Evolutionary conservation across 2,329 filamentous ascomycete species (phyloP).

Genomic region (Neodidymelliopsis sp.): DNA sequence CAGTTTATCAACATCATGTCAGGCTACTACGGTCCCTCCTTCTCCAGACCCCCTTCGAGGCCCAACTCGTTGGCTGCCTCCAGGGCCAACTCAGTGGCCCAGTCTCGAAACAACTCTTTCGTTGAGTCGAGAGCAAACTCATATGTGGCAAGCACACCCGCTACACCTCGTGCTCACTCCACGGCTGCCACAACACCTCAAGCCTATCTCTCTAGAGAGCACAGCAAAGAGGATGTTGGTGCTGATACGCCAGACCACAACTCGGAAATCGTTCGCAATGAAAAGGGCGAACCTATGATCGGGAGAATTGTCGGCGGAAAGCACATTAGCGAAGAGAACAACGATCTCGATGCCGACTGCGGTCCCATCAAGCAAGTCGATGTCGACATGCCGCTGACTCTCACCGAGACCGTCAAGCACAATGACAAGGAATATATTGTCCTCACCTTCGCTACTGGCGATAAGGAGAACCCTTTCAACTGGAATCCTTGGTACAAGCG

Average conservation of each 20-base stretch:
- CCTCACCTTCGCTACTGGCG: slow-evolving; percentile 35
- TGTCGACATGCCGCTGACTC: slow-evolving; percentile 37
- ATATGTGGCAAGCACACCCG: slow-evolving; percentile 12
- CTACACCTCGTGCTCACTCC: slow-evolving; percentile 17
- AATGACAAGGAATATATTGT: slow-evolving; percentile 37
- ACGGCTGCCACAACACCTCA: slow-evolving; percentile 19
- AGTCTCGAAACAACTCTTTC: slow-evolving; percentile 13
- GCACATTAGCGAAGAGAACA: slow-evolving; percentile 27
- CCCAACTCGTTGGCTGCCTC: slow-evolving; percentile 18
- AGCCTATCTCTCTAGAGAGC: slow-evolving; percentile 16
- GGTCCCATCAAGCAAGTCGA: slow-evolving; percentile 35
- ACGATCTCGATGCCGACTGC: slow-evolving; percentile 35
- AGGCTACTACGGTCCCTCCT: slow-evolving; percentile 20
- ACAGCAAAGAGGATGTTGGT: slow-evolving; percentile 11
- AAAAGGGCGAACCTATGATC: slow-evolving; percentile 34
- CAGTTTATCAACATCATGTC: slow-evolving; percentile 16
- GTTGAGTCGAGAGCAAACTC: slow-evolving; percentile 9
- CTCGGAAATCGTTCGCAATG: slow-evolving; percentile 29
- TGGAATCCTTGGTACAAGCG: slow-evolving; percentile 42
- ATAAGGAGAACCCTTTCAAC: slow-evolving; percentile 38
- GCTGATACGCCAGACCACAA: slow-evolving; percentile 12
- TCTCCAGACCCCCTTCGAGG: slow-evolving; percentile 18
- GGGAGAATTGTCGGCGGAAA: slow-evolving; percentile 36
- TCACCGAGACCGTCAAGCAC: slow-evolving; percentile 37
- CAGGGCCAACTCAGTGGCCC: slow-evolving; percentile 16